phyloP scores from a whole-genome alignment of 352 stramenopile genomes.

The Phytophthora sojae region DNA sequence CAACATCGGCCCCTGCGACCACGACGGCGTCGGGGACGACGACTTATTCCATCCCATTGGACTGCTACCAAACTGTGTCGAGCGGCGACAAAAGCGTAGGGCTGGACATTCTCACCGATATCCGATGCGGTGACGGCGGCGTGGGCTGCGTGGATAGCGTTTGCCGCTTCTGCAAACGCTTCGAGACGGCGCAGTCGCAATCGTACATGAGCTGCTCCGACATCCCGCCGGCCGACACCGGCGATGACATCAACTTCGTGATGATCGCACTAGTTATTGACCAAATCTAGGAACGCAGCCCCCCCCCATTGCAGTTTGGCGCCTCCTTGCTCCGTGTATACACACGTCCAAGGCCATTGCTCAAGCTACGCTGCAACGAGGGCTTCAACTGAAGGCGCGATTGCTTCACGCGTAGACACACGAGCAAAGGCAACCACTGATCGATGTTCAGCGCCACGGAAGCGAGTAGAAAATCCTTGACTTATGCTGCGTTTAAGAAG shows the following conservation, averaged over 20 bases:
- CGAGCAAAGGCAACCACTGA: too few species aligned
- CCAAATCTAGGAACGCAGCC: too few species aligned
- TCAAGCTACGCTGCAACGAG: too few species aligned
- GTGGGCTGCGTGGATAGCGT: slow-evolving; percentile 38
- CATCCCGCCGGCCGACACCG: slow-evolving; percentile 22
- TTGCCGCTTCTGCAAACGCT: slow-evolving; percentile 41
- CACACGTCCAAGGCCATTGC: too few species aligned
- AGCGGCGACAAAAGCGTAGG: slow-evolving; percentile 30
- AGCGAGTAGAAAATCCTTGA: too few species aligned
- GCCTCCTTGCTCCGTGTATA: too few species aligned
- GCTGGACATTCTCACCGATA: slow-evolving; percentile 36
- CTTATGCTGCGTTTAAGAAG: too few species aligned
- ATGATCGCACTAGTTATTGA: slow-evolving; percentile 5
- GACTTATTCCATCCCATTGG: slow-evolving; percentile 27
- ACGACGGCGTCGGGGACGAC: slow-evolving; percentile 1
- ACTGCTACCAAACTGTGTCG: slow-evolving; percentile 31
- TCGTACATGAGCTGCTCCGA: slow-evolving; percentile 31
- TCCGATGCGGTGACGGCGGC: slow-evolving; percentile 42
- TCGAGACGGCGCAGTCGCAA: slow-evolving; percentile 33
- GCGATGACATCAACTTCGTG: slow-evolving; percentile 39
- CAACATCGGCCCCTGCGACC: too few species aligned
- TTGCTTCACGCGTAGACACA: too few species aligned
- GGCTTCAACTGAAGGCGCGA: too few species aligned
- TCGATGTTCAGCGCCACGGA: too few species aligned
- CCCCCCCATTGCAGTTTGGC: too few species aligned